Percentiles rank a stretch among this genome's conserved stretches.
These are phyloP conservation scores for Amyloporia xantha DNA, from an alignment of 768 basidiomycete species.

Conservation along the genomic window DNA sequence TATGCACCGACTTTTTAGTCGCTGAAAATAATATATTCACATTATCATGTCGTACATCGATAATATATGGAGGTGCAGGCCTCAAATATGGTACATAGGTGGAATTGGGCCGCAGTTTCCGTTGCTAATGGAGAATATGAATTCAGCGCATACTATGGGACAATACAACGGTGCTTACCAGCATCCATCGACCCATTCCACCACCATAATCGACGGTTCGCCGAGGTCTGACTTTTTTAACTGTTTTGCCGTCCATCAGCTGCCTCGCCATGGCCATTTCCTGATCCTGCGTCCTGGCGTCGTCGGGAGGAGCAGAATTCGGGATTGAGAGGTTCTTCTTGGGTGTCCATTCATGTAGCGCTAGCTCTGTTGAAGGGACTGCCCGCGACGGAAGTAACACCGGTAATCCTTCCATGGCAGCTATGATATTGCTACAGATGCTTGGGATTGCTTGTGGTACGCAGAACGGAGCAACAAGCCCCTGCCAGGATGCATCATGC, in stretches of 20 bases:
- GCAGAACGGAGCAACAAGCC: too few relatives aligned
- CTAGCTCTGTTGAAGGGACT: conserved; percentile 28
- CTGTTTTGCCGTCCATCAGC: conserved; percentile 69
- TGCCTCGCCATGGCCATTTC: conserved; percentile 71
- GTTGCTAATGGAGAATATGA: conserved; percentile 36
- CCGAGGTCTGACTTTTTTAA: conserved; percentile 88
- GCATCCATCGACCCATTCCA: conserved; percentile 75
- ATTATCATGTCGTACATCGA: conserved; percentile 56
- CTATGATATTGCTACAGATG: too few relatives aligned
- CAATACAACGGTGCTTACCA: conserved; percentile 45
- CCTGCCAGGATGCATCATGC: too few relatives aligned
- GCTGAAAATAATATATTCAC: neutral
- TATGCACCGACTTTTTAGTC: conserved; percentile 30
- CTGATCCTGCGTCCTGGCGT: conserved; percentile 66
- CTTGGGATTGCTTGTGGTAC: too few relatives aligned
- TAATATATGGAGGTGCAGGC: conserved; percentile 81
- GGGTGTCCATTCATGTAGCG: conserved; percentile 71
- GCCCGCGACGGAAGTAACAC: conserved; percentile 46
- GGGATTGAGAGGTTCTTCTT: conserved; percentile 55
- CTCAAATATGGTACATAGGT: conserved; percentile 71
- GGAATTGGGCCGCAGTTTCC: conserved; percentile 74
- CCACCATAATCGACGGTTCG: conserved; percentile 95
- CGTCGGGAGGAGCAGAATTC: conserved; percentile 81
- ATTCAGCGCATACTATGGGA: conserved; percentile 1
- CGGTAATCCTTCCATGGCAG: conserved; percentile 28